A percentile compares a stretch with the other conserved stretches of the same genome.
Evolutionary conservation across 2,329 filamentous ascomycete genomes (phyloP).

Genomic region (Diplodia intermedia): DNA sequence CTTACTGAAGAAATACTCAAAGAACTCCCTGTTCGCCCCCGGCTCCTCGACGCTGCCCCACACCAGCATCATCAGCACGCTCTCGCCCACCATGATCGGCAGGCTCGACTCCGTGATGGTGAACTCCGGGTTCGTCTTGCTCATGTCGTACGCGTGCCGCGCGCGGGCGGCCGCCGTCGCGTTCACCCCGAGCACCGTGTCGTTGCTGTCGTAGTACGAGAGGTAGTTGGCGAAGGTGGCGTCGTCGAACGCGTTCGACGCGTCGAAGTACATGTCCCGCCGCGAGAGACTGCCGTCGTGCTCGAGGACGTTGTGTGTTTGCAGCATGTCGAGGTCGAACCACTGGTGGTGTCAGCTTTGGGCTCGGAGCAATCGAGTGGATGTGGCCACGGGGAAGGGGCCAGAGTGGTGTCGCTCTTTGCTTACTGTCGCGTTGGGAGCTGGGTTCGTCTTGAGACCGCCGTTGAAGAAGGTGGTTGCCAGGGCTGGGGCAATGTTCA

Average conservation of each 20-base stretch:
- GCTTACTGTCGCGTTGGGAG: slow-evolving; percentile 32
- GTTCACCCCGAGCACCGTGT: slow-evolving; percentile 28
- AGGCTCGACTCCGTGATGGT: slow-evolving; percentile 31
- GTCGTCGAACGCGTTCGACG: slow-evolving; percentile 36
- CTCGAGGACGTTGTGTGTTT: slow-evolving; percentile 46
- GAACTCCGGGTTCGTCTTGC: slow-evolving; percentile 36
- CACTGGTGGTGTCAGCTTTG: slow-evolving; percentile 4
- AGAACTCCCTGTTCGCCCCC: slow-evolving; percentile 35
- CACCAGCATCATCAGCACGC: slow-evolving; percentile 36
- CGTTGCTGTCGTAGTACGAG: slow-evolving; percentile 27
- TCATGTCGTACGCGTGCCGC: slow-evolving; percentile 35
- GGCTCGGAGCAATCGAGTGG: no score
- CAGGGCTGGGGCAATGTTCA: slow-evolving; percentile 46
- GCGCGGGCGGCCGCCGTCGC: slow-evolving; percentile 33
- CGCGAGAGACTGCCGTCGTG: slow-evolving; percentile 47
- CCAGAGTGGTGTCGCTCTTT: no score
- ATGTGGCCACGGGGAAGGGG: no score
- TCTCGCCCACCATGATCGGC: slow-evolving; percentile 39
- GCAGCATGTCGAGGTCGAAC: slow-evolving; percentile 45
- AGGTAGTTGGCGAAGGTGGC: slow-evolving; percentile 40
- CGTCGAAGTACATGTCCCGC: slow-evolving; percentile 33
- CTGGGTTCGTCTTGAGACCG: slow-evolving; percentile 34
- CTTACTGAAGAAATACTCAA: slow-evolving; percentile 42
- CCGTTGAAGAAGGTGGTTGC: slow-evolving; percentile 39
- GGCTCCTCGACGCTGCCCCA: slow-evolving; percentile 35